Conservation (phyloP, 2,329 filamentous ascomycete genomes). For the Daldinia sp. region DNA sequence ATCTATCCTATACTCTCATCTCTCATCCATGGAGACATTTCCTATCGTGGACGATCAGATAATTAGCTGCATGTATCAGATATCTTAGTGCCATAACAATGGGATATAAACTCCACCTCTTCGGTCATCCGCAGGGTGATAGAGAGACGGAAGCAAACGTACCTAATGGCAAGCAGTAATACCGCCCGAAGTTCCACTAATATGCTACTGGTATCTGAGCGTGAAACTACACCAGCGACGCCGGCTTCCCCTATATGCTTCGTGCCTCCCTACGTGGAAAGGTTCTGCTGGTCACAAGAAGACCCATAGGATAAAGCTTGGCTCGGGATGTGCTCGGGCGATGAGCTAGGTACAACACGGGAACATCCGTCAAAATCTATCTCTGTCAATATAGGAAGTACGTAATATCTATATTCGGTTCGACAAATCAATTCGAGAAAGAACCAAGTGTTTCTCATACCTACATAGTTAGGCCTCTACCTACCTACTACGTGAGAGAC, state of each 20-base stretch:
- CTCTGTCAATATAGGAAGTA: not conserved
- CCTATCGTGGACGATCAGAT: slow-evolving; percentile 3
- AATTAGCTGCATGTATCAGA: slow-evolving; percentile 4
- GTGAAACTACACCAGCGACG: slow-evolving; percentile 12
- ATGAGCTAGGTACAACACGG: not conserved
- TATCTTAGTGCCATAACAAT: not conserved
- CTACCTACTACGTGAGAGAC: not conserved
- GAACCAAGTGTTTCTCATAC: not conserved
- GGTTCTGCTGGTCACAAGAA: slow-evolving; percentile 23
- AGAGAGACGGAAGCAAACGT: not conserved
- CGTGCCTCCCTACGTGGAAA: slow-evolving; percentile 10
- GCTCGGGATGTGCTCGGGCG: slow-evolving; percentile 1
- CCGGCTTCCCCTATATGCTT: slow-evolving; percentile 15
- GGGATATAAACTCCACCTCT: slow-evolving; percentile 7
- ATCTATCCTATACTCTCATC: not conserved
- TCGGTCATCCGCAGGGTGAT: not conserved
- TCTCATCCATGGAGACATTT: slow-evolving; percentile 16
- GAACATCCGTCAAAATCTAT: not conserved
- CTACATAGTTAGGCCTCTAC: no score
- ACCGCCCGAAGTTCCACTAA: slow-evolving; percentile 11
- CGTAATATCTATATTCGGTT: not conserved
- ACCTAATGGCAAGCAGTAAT: slow-evolving; percentile 7
- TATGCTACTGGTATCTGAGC: slow-evolving; percentile 7
- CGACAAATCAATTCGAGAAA: not conserved
- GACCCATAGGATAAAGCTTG: slow-evolving; percentile 21